These are phyloP conservation scores for Mycena crocata DNA, from an alignment of 768 basidiomycete species.

Conservation along the genomic window DNA sequence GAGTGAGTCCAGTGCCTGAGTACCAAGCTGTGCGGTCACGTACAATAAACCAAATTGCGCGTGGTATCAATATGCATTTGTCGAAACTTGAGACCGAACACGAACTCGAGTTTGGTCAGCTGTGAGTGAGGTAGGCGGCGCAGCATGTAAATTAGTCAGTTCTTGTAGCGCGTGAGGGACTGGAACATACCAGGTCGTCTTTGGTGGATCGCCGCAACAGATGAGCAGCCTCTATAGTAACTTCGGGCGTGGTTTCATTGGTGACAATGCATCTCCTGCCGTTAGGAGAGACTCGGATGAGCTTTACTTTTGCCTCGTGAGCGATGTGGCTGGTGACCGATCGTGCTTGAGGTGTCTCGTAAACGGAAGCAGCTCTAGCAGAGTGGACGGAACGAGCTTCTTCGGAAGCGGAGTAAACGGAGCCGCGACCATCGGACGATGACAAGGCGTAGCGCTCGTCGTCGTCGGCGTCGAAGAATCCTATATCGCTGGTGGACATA, in stretches of 20 bases:
- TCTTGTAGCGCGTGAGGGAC: too few species aligned
- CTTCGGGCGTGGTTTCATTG: neutral
- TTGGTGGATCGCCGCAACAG: constrained; percentile 11
- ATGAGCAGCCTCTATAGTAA: constrained; percentile 3
- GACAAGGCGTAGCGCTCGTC: constrained; percentile 11
- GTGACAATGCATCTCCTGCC: constrained; percentile 4
- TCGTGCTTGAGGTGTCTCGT: neutral
- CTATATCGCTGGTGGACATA: constrained; percentile 15
- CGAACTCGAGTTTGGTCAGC: constrained; percentile 11
- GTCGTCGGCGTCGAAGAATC: constrained; percentile 14
- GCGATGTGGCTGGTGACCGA: constrained; percentile 8
- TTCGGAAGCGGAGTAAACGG: constrained; percentile 14
- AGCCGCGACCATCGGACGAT: constrained; percentile 11
- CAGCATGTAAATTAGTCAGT: neutral
- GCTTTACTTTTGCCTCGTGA: neutral
- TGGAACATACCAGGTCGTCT: neutral
- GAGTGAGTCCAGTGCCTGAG: neutral
- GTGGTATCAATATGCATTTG: constrained; percentile 9
- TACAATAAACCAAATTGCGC: constrained; percentile 11
- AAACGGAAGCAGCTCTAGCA: neutral
- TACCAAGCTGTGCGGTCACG: neutral
- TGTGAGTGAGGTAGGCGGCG: neutral
- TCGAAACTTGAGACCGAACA: constrained; percentile 1
- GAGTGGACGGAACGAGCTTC: constrained; percentile 12
- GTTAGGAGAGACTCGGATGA: neutral